Percentiles rank a stretch among this genome's conserved stretches.
Evolutionary conservation across 768 basidiomycete genomes (phyloP).

Genomic region (Hygrophorus pudorinus): DNA sequence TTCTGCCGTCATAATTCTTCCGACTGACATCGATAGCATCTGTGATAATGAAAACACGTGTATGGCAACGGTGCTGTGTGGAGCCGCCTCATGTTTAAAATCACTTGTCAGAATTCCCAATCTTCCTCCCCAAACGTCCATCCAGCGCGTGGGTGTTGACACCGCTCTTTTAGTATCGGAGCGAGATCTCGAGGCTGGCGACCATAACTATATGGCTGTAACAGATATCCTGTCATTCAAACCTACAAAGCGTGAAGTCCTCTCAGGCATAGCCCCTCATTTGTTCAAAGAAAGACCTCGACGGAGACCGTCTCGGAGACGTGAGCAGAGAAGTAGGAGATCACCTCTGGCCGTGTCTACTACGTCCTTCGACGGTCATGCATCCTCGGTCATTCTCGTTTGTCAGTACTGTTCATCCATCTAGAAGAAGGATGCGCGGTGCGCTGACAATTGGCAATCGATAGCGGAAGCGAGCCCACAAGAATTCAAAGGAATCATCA

Average conservation of each 20-base stretch:
- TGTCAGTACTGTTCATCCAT: conserved; percentile 22
- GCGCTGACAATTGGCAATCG: conserved; percentile 20
- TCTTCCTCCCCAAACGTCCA: too few relatives aligned
- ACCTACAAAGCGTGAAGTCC: conserved; percentile 31
- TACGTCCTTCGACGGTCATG: conserved; percentile 5
- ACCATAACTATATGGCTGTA: conserved; percentile 12
- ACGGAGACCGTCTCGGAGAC: conserved; percentile 13
- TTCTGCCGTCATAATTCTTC: too few relatives aligned
- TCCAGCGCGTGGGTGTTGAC: too few relatives aligned
- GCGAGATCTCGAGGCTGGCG: conserved; percentile 28
- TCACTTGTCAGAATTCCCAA: too few relatives aligned
- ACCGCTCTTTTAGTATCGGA: conserved; percentile 14
- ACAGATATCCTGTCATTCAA: conserved; percentile 12
- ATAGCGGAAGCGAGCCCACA: conserved; percentile 3
- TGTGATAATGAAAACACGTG: too few relatives aligned
- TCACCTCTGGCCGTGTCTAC: conserved; percentile 9
- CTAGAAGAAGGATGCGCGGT: conserved; percentile 22
- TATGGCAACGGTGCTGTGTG: too few relatives aligned
- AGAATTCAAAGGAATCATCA: neutral
- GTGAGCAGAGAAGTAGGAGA: neutral
- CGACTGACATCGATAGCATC: too few relatives aligned
- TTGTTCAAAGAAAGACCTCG: conserved; percentile 30
- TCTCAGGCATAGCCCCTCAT: conserved; percentile 36
- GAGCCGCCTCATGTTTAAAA: conserved; percentile 5
- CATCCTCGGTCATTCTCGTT: conserved; percentile 11